phyloP scores from a whole-genome alignment of 2,329 filamentous ascomycete genomes.

The Monosporascus sp. region DNA sequence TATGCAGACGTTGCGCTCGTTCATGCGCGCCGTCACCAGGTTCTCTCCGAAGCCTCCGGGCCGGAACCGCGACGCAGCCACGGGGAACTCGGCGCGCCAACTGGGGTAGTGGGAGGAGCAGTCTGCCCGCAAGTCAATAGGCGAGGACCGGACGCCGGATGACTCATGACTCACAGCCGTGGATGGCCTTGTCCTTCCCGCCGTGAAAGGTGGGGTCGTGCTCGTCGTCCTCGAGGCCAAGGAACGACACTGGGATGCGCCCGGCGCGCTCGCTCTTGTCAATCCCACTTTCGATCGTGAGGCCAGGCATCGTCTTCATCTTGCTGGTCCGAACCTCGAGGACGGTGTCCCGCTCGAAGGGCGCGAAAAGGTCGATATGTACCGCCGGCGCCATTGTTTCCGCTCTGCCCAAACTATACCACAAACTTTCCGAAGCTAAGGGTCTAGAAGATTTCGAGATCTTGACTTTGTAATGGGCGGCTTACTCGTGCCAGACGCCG shows the following conservation, averaged over 20 bases:
- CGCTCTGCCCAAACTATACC: not conserved
- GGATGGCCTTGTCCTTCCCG: slow-evolving; percentile 58
- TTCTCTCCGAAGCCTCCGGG: slow-evolving; percentile 62
- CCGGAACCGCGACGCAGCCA: slow-evolving; percentile 44
- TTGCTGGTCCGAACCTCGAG: slow-evolving; percentile 52
- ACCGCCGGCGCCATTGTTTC: slow-evolving; percentile 18
- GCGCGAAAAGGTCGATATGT: slow-evolving; percentile 34
- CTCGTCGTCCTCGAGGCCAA: slow-evolving; percentile 55
- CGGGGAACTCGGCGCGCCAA: slow-evolving; percentile 50
- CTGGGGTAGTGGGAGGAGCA: slow-evolving; percentile 52
- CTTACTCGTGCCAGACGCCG: too few relatives aligned
- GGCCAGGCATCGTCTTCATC: slow-evolving; percentile 49
- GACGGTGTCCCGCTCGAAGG: slow-evolving; percentile 43
- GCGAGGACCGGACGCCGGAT: not conserved
- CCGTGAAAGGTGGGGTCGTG: slow-evolving; percentile 59
- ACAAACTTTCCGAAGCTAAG: too few relatives aligned
- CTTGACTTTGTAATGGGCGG: too few relatives aligned
- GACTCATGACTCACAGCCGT: slow-evolving; percentile 41
- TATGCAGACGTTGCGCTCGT: slow-evolving; percentile 61
- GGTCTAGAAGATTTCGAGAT: too few relatives aligned
- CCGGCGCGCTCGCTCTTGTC: slow-evolving; percentile 43
- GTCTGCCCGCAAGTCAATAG: slow-evolving; percentile 34
- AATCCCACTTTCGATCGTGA: slow-evolving; percentile 51
- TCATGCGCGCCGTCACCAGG: slow-evolving; percentile 51
- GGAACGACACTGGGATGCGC: slow-evolving; percentile 38